Evolutionary conservation across 2,329 filamentous ascomycete species (phyloP).

Genomic region (Scleromitrula shiraiana): DNA sequence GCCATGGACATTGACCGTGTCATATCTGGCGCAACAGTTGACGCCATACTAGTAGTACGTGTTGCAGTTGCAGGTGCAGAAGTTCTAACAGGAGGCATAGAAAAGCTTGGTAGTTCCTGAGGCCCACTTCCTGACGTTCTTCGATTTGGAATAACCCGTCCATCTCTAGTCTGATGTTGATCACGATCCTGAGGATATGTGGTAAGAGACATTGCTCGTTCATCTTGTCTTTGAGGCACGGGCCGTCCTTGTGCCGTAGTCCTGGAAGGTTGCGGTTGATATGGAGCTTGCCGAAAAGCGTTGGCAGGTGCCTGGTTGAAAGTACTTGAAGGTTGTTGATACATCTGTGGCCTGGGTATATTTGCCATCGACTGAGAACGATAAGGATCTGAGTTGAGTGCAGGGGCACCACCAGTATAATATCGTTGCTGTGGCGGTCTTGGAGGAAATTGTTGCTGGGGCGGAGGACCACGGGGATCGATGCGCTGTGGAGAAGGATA

Average conservation of each 20-base stretch:
- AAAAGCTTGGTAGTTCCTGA: conserved; percentile 24
- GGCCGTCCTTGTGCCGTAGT: conserved; percentile 88
- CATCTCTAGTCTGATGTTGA: conserved; percentile 87
- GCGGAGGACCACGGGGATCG: conserved; percentile 29
- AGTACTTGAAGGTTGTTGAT: conserved; percentile 53
- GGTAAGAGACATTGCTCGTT: conserved; percentile 94
- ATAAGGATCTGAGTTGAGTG: conserved; percentile 77
- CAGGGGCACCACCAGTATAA: conserved; percentile 53
- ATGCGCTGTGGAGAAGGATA: conserved; percentile 51
- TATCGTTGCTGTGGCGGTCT: conserved; percentile 47
- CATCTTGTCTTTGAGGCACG: conserved; percentile 85
- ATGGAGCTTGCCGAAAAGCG: conserved; percentile 71
- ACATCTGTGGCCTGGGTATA: conserved; percentile 63
- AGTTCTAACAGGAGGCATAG: conserved; percentile 20
- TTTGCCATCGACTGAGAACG: conserved; percentile 89
- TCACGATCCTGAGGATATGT: conserved; percentile 70
- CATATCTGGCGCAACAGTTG: conserved; percentile 34
- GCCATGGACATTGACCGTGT: conserved; percentile 85
- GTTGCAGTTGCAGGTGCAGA: conserved; percentile 41
- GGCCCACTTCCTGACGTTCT: conserved; percentile 33
- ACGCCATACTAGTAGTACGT: conserved; percentile 54
- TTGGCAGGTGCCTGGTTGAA: conserved; percentile 63
- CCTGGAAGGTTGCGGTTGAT: conserved; percentile 56
- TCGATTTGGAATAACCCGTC: conserved; percentile 78
- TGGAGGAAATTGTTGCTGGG: conserved; percentile 37